Evolutionary conservation across 768 basidiomycete species (phyloP).

Genomic region (Solioccasus polychromus): DNA sequence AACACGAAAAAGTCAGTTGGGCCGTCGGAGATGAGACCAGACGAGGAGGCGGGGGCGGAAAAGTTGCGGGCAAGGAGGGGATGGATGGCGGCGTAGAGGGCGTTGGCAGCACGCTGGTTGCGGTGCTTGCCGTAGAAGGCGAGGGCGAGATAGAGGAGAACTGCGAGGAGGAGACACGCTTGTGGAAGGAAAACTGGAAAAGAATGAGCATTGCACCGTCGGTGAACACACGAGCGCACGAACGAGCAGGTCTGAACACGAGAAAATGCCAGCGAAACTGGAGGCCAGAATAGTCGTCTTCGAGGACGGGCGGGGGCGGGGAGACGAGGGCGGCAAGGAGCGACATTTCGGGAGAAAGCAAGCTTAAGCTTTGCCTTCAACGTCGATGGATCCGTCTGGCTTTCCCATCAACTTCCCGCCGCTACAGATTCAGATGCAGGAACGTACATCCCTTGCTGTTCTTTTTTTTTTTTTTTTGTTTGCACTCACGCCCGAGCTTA

Average conservation of each 20-base stretch:
- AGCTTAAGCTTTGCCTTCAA: background rate
- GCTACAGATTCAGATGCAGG: slow-evolving; percentile 32
- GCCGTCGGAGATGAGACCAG: slow-evolving; percentile 62
- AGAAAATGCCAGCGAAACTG: slow-evolving; percentile 74
- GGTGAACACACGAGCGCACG: slow-evolving; percentile 23
- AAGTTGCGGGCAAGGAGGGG: slow-evolving; percentile 70
- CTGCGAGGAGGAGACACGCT: slow-evolving; percentile 46
- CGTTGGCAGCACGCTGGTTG: slow-evolving; percentile 60
- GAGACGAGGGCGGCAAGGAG: slow-evolving; percentile 13
- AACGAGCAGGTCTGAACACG: slow-evolving; percentile 77
- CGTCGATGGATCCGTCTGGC: slow-evolving; percentile 25
- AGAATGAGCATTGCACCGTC: background rate
- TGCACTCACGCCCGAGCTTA: slow-evolving; percentile 7
- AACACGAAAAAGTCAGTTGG: slow-evolving; percentile 80
- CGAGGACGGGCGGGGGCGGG: slow-evolving; percentile 12
- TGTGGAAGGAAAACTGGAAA: slow-evolving; percentile 64
- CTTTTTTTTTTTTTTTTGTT: background rate
- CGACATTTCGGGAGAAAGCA: too few species aligned
- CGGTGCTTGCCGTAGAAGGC: slow-evolving; percentile 57
- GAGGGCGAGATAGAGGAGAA: slow-evolving; percentile 56
- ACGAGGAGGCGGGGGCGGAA: slow-evolving; percentile 54
- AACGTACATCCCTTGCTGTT: slow-evolving; percentile 19
- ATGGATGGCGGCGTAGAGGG: slow-evolving; percentile 63
- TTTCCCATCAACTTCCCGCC: slow-evolving; percentile 18
- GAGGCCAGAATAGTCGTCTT: slow-evolving; percentile 66